Base-by-base conservation (phyloP, 257 asterid genomes). In the Solanum habrochaites region DNA sequence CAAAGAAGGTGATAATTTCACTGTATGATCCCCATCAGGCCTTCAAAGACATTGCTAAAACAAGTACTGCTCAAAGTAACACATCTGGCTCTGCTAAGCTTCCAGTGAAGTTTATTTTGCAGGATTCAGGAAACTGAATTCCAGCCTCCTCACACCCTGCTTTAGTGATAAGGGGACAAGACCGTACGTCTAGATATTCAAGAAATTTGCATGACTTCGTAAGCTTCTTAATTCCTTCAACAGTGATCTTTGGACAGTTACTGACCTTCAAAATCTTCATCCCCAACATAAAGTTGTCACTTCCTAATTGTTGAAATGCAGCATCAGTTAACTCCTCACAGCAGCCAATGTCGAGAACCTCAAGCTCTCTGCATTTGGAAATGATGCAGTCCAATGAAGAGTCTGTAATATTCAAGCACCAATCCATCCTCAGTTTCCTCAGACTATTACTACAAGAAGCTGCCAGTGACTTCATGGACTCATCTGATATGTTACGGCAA, bases 291-390 rank as follows among this genome's bases (percentile, higher is more conserved):
- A 67, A 66, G 83, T 87, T 88, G 49, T 90, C 94, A 35, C 80
- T 89, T 72, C 94, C 97, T 66, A 95, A 86, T 60, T 94, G 93
- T 87, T 86, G 93, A 86, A 97, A 97, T 66, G 98, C 98, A 75
- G 91, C 94, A 90, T 97, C 99, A 3, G 95, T 92, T 58, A 94
- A 87, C 89, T 94, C 95, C 91, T 97, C 99, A 85, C 99, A 97
- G 91, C 97, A 97, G 12, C 98, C 98, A 81, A 97, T 92, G 86
- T 95, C 98, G 42, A 97, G 97, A 86, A 94, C 93, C 95, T 95
- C 99, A 20, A 97, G 97, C 88, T 93, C 92, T 89, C 73, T 86
- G 90, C 99, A 97, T 37, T 91, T 86, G 62, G 40, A 87, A 75
- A 97, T 86, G 43, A 97, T 83, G 89, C 91, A 88, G 62, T 89